phyloP scores from a whole-genome alignment of 441 rosid species.

The Erodium trifolium region DNA sequence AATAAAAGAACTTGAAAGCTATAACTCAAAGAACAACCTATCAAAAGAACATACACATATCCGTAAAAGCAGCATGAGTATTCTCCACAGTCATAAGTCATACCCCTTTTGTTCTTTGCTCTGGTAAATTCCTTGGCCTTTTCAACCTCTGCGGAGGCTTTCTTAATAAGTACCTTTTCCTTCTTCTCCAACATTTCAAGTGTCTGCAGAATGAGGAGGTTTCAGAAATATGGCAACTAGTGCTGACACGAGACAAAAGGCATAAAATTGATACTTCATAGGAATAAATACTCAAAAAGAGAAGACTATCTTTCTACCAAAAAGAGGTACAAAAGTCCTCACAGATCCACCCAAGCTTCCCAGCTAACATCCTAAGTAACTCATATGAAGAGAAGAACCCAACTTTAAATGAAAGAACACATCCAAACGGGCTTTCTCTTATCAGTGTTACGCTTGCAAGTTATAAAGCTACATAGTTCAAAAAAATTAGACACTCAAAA shows the following conservation, averaged over 20 bases:
- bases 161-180: constrained; percentile 76
- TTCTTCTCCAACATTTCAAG: constrained; percentile 95
- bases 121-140: constrained; percentile 66
- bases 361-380: neutral
- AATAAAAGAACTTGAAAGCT: neutral
- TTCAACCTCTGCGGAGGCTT: constrained; percentile 69
- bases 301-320: neutral
- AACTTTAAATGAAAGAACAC: neutral
- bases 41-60: neutral
- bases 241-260: neutral
- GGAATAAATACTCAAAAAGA: neutral
- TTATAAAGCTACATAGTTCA: neutral
- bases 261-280: neutral
- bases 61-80: neutral
- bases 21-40: neutral
- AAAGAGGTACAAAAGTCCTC: neutral
- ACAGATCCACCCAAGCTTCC: no score
- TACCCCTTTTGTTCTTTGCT: constrained; percentile 52
- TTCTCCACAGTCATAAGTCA: constrained; percentile 11
- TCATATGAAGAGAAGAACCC: neutral
- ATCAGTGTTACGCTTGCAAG: neutral
- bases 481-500: neutral
- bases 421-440: neutral
- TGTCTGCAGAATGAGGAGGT: constrained; percentile 33
- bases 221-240: constrained; percentile 8